Percentiles rank a stretch among this genome's conserved stretches.
phyloP scores from a whole-genome alignment of 805 yeast genomes.

The Metschnikowia shivogae region DNA sequence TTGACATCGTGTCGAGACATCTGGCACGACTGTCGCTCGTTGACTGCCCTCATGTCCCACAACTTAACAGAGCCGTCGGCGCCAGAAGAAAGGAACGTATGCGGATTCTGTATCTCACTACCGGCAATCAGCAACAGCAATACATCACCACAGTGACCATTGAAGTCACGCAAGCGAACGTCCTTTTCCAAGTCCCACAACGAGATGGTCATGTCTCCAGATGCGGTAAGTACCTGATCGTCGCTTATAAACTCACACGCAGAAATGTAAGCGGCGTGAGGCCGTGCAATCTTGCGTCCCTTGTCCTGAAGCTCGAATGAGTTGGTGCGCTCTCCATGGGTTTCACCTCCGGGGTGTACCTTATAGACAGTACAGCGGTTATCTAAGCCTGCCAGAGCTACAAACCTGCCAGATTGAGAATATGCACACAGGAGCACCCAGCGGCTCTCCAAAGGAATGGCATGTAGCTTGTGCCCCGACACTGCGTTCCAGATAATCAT shows the following conservation, averaged over 20 bases:
- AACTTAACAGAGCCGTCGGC: slow-evolving; percentile 65
- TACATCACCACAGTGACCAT: slow-evolving; percentile 73
- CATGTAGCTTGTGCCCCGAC: slow-evolving; percentile 65
- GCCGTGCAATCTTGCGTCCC: slow-evolving; percentile 32
- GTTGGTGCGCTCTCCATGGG: not conserved
- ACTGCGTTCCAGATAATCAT: slow-evolving; percentile 78
- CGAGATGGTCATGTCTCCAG: slow-evolving; percentile 79
- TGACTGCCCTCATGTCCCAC: slow-evolving; percentile 53
- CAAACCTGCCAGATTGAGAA: slow-evolving; percentile 59
- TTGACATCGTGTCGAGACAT: slow-evolving; percentile 65
- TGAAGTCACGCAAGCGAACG: slow-evolving; percentile 46
- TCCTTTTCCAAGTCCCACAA: slow-evolving; percentile 77
- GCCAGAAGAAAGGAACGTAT: slow-evolving; percentile 54
- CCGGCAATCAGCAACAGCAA: slow-evolving; percentile 37
- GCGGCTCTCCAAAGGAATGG: slow-evolving; percentile 67
- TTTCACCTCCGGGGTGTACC: slow-evolving; percentile 9
- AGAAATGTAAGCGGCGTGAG: slow-evolving; percentile 79
- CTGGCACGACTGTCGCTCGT: slow-evolving; percentile 47
- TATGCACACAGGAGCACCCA: slow-evolving; percentile 78
- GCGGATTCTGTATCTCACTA: slow-evolving; percentile 9
- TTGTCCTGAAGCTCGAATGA: slow-evolving; percentile 12
- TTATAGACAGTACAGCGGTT: slow-evolving; percentile 72
- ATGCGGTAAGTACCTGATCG: slow-evolving; percentile 56
- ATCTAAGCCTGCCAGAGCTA: slow-evolving; percentile 81
- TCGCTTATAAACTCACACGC: slow-evolving; percentile 66